Conservation (phyloP, 768 basidiomycete species). For the Tylopilus cervinicoccineus region DNA sequence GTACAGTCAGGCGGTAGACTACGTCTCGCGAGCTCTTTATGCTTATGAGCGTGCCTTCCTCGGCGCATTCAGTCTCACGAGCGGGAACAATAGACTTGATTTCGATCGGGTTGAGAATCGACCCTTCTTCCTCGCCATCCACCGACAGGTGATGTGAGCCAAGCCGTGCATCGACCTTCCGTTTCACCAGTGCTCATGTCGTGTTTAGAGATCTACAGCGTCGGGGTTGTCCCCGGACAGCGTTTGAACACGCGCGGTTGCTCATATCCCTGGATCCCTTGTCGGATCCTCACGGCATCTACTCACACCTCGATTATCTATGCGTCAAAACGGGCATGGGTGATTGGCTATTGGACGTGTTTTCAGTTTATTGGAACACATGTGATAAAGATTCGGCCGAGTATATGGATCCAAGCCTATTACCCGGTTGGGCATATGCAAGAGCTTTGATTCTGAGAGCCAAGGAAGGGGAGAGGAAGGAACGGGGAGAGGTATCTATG, state of each 20-base stretch:
- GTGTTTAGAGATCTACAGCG: constrained; percentile 69
- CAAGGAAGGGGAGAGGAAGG: constrained; percentile 41
- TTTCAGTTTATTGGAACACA: constrained; percentile 20
- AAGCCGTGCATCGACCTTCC: not conserved
- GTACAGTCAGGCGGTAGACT: constrained; percentile 79
- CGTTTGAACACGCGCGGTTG: constrained; percentile 89
- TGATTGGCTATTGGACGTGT: constrained; percentile 76
- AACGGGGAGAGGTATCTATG: constrained; percentile 36
- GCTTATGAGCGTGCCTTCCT: constrained; percentile 89
- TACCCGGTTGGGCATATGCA: constrained; percentile 79
- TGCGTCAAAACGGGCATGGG: constrained; percentile 77
- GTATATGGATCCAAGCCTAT: constrained; percentile 47
- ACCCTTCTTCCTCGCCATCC: constrained; percentile 86
- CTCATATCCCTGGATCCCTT: constrained; percentile 81
- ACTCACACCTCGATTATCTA: constrained; percentile 81
- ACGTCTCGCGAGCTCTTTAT: constrained; percentile 89
- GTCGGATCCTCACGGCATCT: constrained; percentile 84
- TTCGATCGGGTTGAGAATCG: constrained; percentile 90
- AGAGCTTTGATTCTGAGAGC: constrained; percentile 64
- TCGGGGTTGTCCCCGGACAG: constrained; percentile 84
- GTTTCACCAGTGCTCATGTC: not conserved
- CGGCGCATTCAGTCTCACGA: constrained; percentile 81
- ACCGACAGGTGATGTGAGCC: constrained; percentile 74
- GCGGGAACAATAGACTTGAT: constrained; percentile 78
- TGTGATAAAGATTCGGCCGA: constrained; percentile 15